Conservation (phyloP, 2,329 filamentous ascomycete genomes). For the Acrodontium crateriforme region DNA sequence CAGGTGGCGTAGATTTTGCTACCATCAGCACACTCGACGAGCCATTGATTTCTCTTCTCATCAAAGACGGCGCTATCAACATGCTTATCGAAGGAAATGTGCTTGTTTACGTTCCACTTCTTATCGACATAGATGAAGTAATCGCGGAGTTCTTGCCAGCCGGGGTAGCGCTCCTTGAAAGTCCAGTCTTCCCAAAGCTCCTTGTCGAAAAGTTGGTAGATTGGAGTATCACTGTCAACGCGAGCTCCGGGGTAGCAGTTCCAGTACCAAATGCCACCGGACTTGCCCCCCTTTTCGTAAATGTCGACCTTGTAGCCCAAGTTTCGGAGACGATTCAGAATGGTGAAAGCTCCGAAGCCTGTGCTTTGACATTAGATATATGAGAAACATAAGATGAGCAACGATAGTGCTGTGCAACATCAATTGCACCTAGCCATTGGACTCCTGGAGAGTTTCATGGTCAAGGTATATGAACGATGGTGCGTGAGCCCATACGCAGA, state of each 20-base stretch:
- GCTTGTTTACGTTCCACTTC: slow-evolving; percentile 40
- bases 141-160: slow-evolving; percentile 4
- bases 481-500: too few relatives aligned
- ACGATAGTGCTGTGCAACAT: slow-evolving; percentile 10
- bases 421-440: too few relatives aligned
- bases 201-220: slow-evolving; percentile 18
- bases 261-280: slow-evolving; percentile 24
- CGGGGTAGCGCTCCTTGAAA: slow-evolving; percentile 23
- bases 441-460: too few relatives aligned
- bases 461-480: too few relatives aligned
- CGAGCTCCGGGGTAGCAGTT: slow-evolving; percentile 27
- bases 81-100: slow-evolving; percentile 42
- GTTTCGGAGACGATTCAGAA: slow-evolving; percentile 20
- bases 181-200: slow-evolving; percentile 37
- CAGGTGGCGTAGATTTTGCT: slow-evolving; percentile 37
- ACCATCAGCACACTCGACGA: slow-evolving; percentile 38
- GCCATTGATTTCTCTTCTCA: slow-evolving; percentile 36
- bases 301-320: slow-evolving; percentile 20
- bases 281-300: slow-evolving; percentile 22
- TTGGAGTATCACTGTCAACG: slow-evolving; percentile 28
- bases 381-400: slow-evolving; percentile 4
- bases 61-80: slow-evolving; percentile 41
- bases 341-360: slow-evolving; percentile 7
- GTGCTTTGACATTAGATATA: too few relatives aligned
- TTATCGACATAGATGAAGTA: slow-evolving; percentile 50